Base-by-base conservation (phyloP, 306 rosid species). In the Dalbergia oliveri region DNA sequence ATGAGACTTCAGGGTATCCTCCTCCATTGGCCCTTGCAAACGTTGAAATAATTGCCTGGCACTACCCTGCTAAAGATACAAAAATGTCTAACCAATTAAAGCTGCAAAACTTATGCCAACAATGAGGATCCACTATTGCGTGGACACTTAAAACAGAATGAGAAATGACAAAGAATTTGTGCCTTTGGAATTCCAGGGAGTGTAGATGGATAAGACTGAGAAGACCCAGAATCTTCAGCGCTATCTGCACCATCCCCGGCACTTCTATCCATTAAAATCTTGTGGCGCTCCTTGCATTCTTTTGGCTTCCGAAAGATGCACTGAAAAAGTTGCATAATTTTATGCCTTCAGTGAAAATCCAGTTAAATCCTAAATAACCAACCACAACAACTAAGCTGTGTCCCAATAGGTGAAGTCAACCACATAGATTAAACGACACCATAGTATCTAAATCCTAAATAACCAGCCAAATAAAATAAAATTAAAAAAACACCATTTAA, bases 131-230 rank as follows among this genome's bases (percentile, higher is more conserved):
- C 39, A 34, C 57, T 33, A 64, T 67, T 21, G 69, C 37, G 37
- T 67, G 12, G 49, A 63, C 26, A 56, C 9, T 66, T 14, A 68
- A 37, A 6, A 69, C 18, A 80, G 21, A 64, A 33, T 15, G 11
- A 76, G 58, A 71, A 60, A 59, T 54, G 58, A 75, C 13, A 45
- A 43, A 64, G 39, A 18, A 71, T 75, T 66, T 88, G 84, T 92
- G 97, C 99, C 99, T 96, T 91, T 5, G 99, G 99, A 84, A 96
- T 96, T 69, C 99, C 99, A 12, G 97, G 99, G 71, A 96, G 81
- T 12, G 99, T 96, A 79, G 97, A 96, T 15, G 98, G 97, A 89
- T 96, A 96, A 73, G 99, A 94, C 84, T 93, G 99, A 79, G 98
- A 93, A 72, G 98, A 91, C 74, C 98, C 99, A 23, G 99, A 96